phyloP scores from a whole-genome alignment of 2,329 filamentous ascomycete species.

The Botryosphaeria dothidea region DNA sequence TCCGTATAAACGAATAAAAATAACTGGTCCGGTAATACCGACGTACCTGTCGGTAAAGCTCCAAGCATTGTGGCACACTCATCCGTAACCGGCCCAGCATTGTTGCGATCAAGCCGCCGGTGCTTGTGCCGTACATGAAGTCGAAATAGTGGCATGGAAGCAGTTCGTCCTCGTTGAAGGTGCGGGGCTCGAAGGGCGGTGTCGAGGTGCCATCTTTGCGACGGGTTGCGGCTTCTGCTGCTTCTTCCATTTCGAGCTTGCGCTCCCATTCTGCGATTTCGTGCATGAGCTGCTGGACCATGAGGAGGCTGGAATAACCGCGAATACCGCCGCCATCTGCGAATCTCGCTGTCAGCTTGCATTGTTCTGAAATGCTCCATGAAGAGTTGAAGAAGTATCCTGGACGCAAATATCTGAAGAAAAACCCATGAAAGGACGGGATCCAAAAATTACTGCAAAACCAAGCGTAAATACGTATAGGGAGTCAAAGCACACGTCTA shows the following conservation, averaged over 20 bases:
- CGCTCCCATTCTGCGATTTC: constrained; percentile 48
- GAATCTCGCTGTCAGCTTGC: not conserved
- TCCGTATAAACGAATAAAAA: not conserved
- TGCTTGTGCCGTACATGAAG: constrained; percentile 55
- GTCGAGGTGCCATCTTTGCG: constrained; percentile 20
- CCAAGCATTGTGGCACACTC: constrained; percentile 49
- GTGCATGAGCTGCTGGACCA: constrained; percentile 51
- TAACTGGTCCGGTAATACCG: not conserved
- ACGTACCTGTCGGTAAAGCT: constrained; percentile 42
- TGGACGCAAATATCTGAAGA: no score
- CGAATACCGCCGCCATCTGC: constrained; percentile 53
- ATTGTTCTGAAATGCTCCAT: no score
- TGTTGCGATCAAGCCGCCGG: constrained; percentile 53
- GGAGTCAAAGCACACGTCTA: no score
- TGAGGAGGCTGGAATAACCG: constrained; percentile 53
- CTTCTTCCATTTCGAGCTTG: constrained; percentile 46
- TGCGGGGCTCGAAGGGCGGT: constrained; percentile 16
- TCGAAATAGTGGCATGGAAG: constrained; percentile 56
- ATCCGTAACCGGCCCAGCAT: constrained; percentile 53
- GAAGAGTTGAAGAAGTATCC: no score
- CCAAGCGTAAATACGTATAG: no score
- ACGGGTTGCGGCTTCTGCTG: constrained; percentile 30
- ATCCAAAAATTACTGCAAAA: no score
- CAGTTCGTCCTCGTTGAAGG: constrained; percentile 44
- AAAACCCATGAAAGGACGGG: no score